Conservation (phyloP, 2,329 filamentous ascomycete genomes). For the Apiospora arundinis region DNA sequence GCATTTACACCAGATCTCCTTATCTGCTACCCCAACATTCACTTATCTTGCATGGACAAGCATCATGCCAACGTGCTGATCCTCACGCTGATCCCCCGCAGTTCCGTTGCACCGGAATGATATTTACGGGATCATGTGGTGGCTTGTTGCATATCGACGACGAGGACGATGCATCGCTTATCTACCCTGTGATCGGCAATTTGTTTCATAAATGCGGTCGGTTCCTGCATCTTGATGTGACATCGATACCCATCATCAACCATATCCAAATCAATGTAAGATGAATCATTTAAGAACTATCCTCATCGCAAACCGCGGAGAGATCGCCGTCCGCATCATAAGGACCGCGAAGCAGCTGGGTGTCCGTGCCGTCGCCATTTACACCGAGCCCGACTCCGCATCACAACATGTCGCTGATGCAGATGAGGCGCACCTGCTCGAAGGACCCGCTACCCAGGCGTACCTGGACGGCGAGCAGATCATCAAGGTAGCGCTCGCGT, state of each 20-base stretch:
- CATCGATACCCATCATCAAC: background rate
- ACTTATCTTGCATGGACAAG: background rate
- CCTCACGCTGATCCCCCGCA: background rate
- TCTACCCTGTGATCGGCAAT: background rate
- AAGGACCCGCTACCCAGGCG: constrained; percentile 20
- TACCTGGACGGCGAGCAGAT: constrained; percentile 24
- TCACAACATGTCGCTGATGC: constrained; percentile 27
- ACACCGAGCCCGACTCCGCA: constrained; percentile 22
- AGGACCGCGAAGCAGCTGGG: constrained; percentile 3
- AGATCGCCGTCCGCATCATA: constrained; percentile 29
- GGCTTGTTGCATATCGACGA: background rate
- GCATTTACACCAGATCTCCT: background rate
- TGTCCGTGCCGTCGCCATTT: constrained; percentile 25
- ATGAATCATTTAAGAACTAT: constrained; percentile 20
- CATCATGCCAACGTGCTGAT: background rate
- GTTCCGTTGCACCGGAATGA: background rate
- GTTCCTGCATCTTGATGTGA: background rate
- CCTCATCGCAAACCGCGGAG: constrained; percentile 30
- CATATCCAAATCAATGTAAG: background rate
- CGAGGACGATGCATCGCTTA: background rate
- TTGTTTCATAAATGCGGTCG: background rate
- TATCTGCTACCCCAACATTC: background rate
- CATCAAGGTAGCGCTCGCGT: background rate
- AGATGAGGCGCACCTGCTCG: constrained; percentile 26
- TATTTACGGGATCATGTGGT: background rate